A percentile compares a stretch with the other conserved stretches of the same genome.
Evolutionary conservation across 306 rosid species (phyloP).

Genomic region (Pterocarpus santalinus): DNA sequence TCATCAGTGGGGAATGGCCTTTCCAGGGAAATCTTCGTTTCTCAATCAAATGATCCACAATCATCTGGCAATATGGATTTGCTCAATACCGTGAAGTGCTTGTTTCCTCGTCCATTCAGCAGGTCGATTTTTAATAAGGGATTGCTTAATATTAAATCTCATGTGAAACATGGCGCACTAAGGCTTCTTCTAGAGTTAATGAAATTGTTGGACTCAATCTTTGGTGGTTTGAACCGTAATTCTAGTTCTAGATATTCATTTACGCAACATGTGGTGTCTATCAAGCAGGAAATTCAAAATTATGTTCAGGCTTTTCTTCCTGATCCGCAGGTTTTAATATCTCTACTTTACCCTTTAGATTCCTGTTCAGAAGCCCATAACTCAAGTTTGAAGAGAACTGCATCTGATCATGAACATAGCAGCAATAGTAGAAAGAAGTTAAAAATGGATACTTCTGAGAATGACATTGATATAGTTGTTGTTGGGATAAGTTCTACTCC

Average conservation of each 20-base stretch:
- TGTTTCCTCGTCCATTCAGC: constrained; percentile 82
- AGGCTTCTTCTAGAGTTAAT: constrained; percentile 83
- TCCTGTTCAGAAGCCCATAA: constrained; percentile 55
- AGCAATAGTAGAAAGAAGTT: constrained; percentile 57
- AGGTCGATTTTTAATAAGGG: constrained; percentile 80
- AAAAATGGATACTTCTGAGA: constrained; percentile 56
- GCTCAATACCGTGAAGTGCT: constrained; percentile 68
- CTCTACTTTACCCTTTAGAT: constrained; percentile 71
- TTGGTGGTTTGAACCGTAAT: constrained; percentile 54
- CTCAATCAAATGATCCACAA: constrained; percentile 46
- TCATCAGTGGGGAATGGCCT: constrained; percentile 61
- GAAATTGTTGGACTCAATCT: constrained; percentile 71
- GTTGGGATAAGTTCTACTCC: constrained; percentile 65
- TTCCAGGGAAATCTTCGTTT: constrained; percentile 58
- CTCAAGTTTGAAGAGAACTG: constrained; percentile 64
- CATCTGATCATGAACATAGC: constrained; percentile 49
- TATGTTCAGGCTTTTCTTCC: constrained; percentile 80
- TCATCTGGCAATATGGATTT: constrained; percentile 53
- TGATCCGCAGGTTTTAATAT: constrained; percentile 79
- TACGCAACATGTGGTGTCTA: constrained; percentile 46
- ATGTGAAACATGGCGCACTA: constrained; percentile 83
- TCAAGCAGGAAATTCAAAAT: constrained; percentile 75
- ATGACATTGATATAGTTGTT: constrained; percentile 74
- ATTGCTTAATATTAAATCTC: constrained; percentile 73
- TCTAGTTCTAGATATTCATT: constrained; percentile 44